phyloP scores from a whole-genome alignment of 2,329 filamentous ascomycete species.

The Penicillium olsonii region DNA sequence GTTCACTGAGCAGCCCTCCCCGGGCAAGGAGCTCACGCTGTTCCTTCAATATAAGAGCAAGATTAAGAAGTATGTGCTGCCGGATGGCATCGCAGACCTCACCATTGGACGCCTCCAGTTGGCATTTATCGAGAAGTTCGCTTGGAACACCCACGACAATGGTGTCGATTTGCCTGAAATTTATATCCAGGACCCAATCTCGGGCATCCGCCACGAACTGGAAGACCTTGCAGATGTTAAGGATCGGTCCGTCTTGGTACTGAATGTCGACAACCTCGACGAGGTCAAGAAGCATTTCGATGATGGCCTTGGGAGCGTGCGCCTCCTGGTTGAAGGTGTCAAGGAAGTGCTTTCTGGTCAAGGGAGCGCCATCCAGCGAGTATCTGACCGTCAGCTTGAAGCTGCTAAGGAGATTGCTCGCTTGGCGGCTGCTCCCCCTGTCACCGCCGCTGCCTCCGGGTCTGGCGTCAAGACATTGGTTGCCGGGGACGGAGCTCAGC shows the following conservation, averaged over 20 bases:
- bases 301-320: conserved; percentile 79
- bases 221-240: conserved; percentile 93
- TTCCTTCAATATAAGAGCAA: conserved; percentile 97
- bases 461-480: conserved; percentile 28
- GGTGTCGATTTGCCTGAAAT: conserved; percentile 93
- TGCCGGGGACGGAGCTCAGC: conserved; percentile 58
- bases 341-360: conserved; percentile 83
- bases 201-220: conserved; percentile 92
- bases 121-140: conserved; percentile 98
- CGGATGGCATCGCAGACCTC: conserved; percentile 80
- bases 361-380: conserved; percentile 74
- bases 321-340: conserved; percentile 80
- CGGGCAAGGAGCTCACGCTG: conserved; percentile 84
- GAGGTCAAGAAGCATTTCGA: conserved; percentile 97
- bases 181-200: conserved; percentile 94
- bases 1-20: conserved; percentile 63
- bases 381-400: conserved; percentile 89
- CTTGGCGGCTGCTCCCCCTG: conserved; percentile 54
- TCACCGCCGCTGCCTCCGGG: conserved; percentile 28
- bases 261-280: conserved; percentile 90
- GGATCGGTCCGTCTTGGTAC: conserved; percentile 88
- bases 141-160: conserved; percentile 96
- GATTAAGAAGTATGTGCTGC: conserved; percentile 91
- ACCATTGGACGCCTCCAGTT: conserved; percentile 87
- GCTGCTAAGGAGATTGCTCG: conserved; percentile 82